Percentiles rank a stretch among this genome's conserved stretches.
These are phyloP conservation scores for Botrytis porri DNA, from an alignment of 2,329 filamentous ascomycete genomes.

Conservation along the genomic window DNA sequence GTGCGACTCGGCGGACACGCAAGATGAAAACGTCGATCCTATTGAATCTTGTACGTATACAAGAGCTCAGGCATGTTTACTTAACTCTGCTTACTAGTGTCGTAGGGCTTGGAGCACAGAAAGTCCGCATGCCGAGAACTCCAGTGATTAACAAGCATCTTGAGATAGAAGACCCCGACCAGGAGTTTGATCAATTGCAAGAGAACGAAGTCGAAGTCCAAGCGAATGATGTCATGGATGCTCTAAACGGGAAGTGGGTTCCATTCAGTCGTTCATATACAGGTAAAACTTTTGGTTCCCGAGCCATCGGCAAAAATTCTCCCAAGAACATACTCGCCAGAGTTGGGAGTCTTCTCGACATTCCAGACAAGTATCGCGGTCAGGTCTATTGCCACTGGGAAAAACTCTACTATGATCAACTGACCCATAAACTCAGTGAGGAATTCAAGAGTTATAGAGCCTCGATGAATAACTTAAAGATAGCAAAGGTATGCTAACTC, in stretches of 20 bases:
- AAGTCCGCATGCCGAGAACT: slow-evolving; percentile 29
- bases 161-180: slow-evolving; percentile 33
- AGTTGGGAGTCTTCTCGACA: slow-evolving; percentile 31
- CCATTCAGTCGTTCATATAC: slow-evolving; percentile 30
- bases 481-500: slow-evolving; percentile 28
- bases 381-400: slow-evolving; percentile 37
- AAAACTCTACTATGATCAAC: slow-evolving; percentile 27
- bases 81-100: slow-evolving; percentile 10
- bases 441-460: slow-evolving; percentile 29
- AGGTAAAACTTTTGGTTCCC: slow-evolving; percentile 24
- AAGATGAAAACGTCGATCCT: slow-evolving; percentile 8
- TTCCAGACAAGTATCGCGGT: slow-evolving; percentile 32
- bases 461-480: slow-evolving; percentile 23
- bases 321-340: slow-evolving; percentile 26
- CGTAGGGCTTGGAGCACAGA: slow-evolving; percentile 31
- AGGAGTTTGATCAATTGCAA: slow-evolving; percentile 33
- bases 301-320: slow-evolving; percentile 22
- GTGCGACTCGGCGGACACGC: slow-evolving; percentile 22
- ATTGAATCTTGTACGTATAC: slow-evolving; percentile 26
- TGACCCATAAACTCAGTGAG: slow-evolving; percentile 24
- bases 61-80: background rate
- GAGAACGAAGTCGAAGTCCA: slow-evolving; percentile 28
- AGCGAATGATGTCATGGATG: slow-evolving; percentile 28
- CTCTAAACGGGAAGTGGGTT: slow-evolving; percentile 31
- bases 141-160: slow-evolving; percentile 31